These are phyloP conservation scores for Phytophthora pseudosyringae DNA, from an alignment of 352 stramenopile species.

Conservation along the genomic window DNA sequence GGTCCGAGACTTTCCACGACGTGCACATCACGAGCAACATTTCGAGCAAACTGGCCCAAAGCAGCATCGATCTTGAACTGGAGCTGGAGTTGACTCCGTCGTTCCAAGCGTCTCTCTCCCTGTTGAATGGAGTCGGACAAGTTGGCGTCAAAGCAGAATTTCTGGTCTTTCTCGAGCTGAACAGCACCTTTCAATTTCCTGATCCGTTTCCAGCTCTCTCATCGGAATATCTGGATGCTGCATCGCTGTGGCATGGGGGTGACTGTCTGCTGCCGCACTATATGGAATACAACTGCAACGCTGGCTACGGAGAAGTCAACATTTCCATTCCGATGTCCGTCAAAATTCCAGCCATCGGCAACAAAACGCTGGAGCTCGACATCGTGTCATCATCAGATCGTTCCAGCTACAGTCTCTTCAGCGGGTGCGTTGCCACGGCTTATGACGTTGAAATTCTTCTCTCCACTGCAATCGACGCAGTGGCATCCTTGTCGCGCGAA, in stretches of 20 bases:
- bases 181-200: constrained; percentile 30
- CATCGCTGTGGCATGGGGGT: constrained; percentile 30
- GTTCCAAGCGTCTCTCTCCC: constrained; percentile 27
- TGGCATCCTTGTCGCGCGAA: constrained; percentile 17
- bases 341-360: constrained; percentile 12
- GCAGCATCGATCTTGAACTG: constrained; percentile 30
- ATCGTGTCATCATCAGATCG: constrained; percentile 29
- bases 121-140: constrained; percentile 25
- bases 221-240: constrained; percentile 24
- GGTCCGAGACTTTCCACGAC: constrained; percentile 25
- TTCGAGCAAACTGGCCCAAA: constrained; percentile 33
- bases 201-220: constrained; percentile 25
- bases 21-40: constrained; percentile 28
- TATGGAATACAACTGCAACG: constrained; percentile 43
- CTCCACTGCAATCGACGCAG: constrained; percentile 8
- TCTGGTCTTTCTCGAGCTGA: constrained; percentile 30
- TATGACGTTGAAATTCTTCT: constrained; percentile 35
- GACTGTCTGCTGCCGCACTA: constrained; percentile 32
- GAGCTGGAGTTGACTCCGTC: constrained; percentile 25
- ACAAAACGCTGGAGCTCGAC: constrained; percentile 11
- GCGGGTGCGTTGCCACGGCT: constrained; percentile 30
- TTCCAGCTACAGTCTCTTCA: constrained; percentile 30
- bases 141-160: constrained; percentile 32
- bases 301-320: constrained; percentile 37
- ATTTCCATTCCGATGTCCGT: constrained; percentile 29